phyloP scores from a whole-genome alignment of 352 stramenopile species.

The Phytopythium cucurbitacearum region DNA sequence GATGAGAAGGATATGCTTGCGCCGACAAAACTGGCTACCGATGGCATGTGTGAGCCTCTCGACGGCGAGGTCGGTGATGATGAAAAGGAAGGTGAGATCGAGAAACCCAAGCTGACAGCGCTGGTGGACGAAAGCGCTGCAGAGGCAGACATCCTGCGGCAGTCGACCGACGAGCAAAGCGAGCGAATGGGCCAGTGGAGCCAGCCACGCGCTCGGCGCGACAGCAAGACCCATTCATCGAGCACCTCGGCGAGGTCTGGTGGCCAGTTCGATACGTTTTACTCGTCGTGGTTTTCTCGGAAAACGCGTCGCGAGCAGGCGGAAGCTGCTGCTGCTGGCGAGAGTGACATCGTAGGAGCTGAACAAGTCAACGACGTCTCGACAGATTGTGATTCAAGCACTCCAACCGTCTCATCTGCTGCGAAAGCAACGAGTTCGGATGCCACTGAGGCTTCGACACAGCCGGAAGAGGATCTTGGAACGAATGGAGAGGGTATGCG shows the following conservation, averaged over 20 bases:
- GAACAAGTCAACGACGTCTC: background rate
- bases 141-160: conserved; percentile 24
- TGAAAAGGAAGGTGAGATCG: conserved; percentile 25
- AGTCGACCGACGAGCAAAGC: conserved; percentile 43
- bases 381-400: no score
- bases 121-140: conserved; percentile 23
- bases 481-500: background rate
- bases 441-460: conserved; percentile 8
- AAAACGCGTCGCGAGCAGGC: conserved; percentile 39
- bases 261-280: conserved; percentile 65
- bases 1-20: no score
- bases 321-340: conserved; percentile 5
- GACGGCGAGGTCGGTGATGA: conserved; percentile 46
- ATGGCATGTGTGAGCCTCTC: conserved; percentile 14
- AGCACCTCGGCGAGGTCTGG: conserved; percentile 35
- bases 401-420: no score
- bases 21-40: background rate
- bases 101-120: conserved; percentile 18
- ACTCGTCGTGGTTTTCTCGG: conserved; percentile 68
- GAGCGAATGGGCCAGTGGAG: conserved; percentile 74
- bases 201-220: conserved; percentile 39
- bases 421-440: background rate
- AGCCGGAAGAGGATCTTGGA: conserved; percentile 10
- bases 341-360: conserved; percentile 1
- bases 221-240: conserved; percentile 33